Conservation (phyloP, 371 early-diverging fungal species). For the Blakeslea trispora region DNA sequence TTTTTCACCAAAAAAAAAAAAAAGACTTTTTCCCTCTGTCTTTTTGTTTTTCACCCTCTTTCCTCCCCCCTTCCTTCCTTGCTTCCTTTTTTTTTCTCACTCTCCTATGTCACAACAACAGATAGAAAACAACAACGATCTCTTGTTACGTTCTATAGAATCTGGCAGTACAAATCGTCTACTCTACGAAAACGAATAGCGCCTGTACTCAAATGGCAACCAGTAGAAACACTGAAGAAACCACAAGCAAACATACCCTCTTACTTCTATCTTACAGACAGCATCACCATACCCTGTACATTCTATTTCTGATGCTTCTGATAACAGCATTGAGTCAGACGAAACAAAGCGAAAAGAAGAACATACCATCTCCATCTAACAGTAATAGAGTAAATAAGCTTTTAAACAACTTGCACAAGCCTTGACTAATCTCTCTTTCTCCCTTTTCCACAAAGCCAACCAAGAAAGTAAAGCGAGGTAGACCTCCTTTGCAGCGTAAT, state of each 20-base stretch:
- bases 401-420: neutral
- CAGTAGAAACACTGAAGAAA: slow-evolving; percentile 38
- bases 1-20: no score
- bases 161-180: slow-evolving; percentile 21
- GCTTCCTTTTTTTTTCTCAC: no score
- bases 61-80: no score
- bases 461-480: slow-evolving; percentile 31
- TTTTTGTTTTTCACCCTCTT: no score
- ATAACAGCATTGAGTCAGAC: slow-evolving; percentile 14
- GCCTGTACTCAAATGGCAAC: slow-evolving; percentile 36
- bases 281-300: slow-evolving; percentile 14
- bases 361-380: no score
- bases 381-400: slow-evolving; percentile 3
- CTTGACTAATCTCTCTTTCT: neutral
- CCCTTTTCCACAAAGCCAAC: no score
- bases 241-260: slow-evolving; percentile 18
- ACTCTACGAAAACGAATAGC: slow-evolving; percentile 34
- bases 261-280: no score
- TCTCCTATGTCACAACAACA: no score
- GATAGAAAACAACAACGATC: slow-evolving; percentile 6
- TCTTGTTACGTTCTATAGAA: slow-evolving; percentile 15
- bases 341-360: slow-evolving; percentile 11
- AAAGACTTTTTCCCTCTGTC: no score
- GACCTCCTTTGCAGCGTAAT: slow-evolving; percentile 20
- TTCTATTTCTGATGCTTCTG: slow-evolving; percentile 9